Evolutionary conservation across 345 rosid species (phyloP), one percentile per base, ranked within the genome.

Genomic region (Sisymbrium altissimum): DNA sequence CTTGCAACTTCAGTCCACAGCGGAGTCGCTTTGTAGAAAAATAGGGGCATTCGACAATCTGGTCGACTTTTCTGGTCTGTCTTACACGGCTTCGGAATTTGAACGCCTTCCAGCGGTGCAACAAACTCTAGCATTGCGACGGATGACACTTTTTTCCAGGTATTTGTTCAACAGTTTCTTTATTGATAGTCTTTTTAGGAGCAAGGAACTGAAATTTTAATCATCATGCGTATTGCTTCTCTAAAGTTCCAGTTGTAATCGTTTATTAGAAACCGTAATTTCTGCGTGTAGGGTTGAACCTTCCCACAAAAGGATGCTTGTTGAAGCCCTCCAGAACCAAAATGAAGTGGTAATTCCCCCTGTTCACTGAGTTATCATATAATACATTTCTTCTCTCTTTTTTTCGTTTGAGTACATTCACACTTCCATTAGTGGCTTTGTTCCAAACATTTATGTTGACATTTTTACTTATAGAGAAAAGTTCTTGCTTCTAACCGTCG

Each of bases 251-350:
- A 65, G 19, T 39, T 48, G 29, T 60, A 52, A 25, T 30, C 39
- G 17, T 43, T 66, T 67, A 27, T 54, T n/a, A 32, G 46, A 55
- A 49, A 50, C 64, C 27, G 67, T 3, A 67, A 49, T 57, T 12
- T 71, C 73, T 65, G 61, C 35, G 78, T 36, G 38, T 74, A 95
- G 99, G 91, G 99, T 95, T 69, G 98, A 95, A 79, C 99, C 99
- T 78, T 83, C 92, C 72, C 99, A 95, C 72, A 95, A 95, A 80
- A 90, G 92, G 82, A 92, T 92, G 97, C 96, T 95, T 66, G 99
- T 95, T 76, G 99, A 95, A 83, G 96, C 97, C 75, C 81, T 95
- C 38, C 98, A 86, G 78, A 89, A 84, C 82, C 98, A 95, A 83
- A 95, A 95, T 76, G 99, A 95, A 92, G 97, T 95, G 92, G 99